Percentiles rank a stretch among this genome's conserved stretches.
phyloP scores from a whole-genome alignment of 345 rosid species.

The Brassica nigra region DNA sequence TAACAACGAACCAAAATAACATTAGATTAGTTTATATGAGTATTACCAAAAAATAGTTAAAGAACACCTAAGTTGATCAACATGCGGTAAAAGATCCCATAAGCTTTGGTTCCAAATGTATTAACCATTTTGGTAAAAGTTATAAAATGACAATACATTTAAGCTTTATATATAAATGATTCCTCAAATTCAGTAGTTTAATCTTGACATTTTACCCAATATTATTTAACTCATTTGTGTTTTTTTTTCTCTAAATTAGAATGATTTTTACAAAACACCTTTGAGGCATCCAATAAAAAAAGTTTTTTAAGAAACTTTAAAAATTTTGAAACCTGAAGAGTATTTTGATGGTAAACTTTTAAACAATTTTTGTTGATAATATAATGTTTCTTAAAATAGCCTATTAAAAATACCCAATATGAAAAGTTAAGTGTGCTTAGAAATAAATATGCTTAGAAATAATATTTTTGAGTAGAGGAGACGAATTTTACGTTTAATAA shows the following conservation, averaged over 20 bases:
- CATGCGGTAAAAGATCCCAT: neutral
- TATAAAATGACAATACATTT: neutral
- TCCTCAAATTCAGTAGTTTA: neutral
- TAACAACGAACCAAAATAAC: neutral
- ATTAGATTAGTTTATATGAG: neutral
- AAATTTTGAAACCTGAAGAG: neutral
- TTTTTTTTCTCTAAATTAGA: neutral
- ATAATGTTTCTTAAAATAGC: neutral
- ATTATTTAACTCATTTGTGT: neutral
- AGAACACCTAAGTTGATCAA: neutral
- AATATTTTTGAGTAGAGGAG: neutral
- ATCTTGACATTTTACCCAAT: neutral
- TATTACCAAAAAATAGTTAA: neutral
- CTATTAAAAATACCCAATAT: neutral
- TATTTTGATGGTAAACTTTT: neutral
- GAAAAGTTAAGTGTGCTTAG: neutral
- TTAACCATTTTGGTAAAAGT: neutral
- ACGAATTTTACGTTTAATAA: neutral
- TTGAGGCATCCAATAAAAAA: neutral
- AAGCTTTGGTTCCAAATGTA: neutral
- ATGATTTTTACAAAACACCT: neutral
- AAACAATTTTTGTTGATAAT: neutral
- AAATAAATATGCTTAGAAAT: neutral
- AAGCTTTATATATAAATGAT: neutral
- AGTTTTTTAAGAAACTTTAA: neutral